Base-by-base conservation (phyloP, 2,329 filamentous ascomycete species). In the Ceratocystis diversiconidia region DNA sequence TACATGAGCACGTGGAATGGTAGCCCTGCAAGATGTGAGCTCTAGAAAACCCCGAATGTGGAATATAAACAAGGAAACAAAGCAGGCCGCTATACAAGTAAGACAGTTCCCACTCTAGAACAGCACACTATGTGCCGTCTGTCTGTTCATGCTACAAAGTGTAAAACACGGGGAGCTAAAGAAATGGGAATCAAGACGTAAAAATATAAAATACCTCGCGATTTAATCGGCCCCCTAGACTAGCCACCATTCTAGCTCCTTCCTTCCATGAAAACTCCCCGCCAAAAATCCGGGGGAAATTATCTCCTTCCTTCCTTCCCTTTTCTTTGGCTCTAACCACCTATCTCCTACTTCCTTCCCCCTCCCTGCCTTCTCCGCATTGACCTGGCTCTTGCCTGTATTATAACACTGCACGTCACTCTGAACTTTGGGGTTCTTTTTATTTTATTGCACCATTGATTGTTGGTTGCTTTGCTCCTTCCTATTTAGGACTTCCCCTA, bases 281-380 rank as follows among this genome's bases (percentile, higher is more conserved):
- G 15, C 55, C 55, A 55, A 57, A 57, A 43, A 62, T 28, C 41
- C 41, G 60, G 59, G 60, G 19, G 43, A 62, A 46, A 62, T 62
- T 62, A 6, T 4, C 36, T 43, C 41, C 19, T 43, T 57, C 19
- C 59, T 43, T 43, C 59, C 32, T 61, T 61, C 41, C 32, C 41
- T 61, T 43, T 19, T 36, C 30, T 60, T 19, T n/a, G 28, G 10
- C 57, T 61, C 30, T 41, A 15, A 15, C 28, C n/a, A 12, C 32
- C 8, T n/a, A 22, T 28, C 36, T 61, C 36, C 57, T 19, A 41
- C 36, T 41, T 36, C 12, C 28, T 32, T 12, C 41, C 57, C 41
- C 22, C 55, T 15, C 52, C 52, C 52, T 17, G 10, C 22, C 30
- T 57, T 57, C 52, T 57, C 12, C 28, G 52, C 52, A 32, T n/a